Base-by-base conservation (phyloP, 2,329 filamentous ascomycete genomes). In the Fusarium nematophilum region DNA sequence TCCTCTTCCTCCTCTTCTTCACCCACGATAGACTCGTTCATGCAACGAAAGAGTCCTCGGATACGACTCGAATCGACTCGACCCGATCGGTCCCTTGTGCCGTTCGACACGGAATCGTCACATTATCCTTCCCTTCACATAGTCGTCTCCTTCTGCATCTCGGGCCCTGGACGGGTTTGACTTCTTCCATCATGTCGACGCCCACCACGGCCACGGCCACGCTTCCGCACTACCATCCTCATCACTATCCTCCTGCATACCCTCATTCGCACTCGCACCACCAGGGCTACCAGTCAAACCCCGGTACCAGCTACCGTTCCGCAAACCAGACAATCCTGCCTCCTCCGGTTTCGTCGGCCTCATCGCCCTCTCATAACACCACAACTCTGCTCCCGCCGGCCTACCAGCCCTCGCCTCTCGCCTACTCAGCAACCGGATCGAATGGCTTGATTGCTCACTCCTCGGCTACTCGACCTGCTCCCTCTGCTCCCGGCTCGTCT, bases 161-260 rank as follows among this genome's bases (percentile, higher is more conserved):
- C 43, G 51, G 63, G n/a, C 60, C 65, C 62, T 64, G 64, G 62
- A 55, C 56, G 66, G 66, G 63, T 68, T 47, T 69, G 61, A 49
- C 57, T 62, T 63, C 51, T 54, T 49, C 45, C 64, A 64, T 66
- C 70, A 93, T 94, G 91, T 93, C 91, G 82, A 93, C 90, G 68
- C 90, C 91, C 67, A 92, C 90, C 60, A 90, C 88, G 71, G 89
- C 88, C 70, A 90, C 89, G 75, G 88, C 88, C 71, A 90, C 88
- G 66, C 82, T 91, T 72, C 87, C 88, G 73, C 86, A 85, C 70
- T 87, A 89, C 76, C 85, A 87, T 76, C 83, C 84, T 59, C 83
- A 84, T 79, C 88, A 88, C 71, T 82, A 86, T 71, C 85, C 86
- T 70, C 72, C 83, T 39, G 82, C 80, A 58, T 76, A 81, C 64